Evolutionary conservation across 1,284 basidiomycete genomes (phyloP).

Genomic region (Tylopilus sp.): DNA sequence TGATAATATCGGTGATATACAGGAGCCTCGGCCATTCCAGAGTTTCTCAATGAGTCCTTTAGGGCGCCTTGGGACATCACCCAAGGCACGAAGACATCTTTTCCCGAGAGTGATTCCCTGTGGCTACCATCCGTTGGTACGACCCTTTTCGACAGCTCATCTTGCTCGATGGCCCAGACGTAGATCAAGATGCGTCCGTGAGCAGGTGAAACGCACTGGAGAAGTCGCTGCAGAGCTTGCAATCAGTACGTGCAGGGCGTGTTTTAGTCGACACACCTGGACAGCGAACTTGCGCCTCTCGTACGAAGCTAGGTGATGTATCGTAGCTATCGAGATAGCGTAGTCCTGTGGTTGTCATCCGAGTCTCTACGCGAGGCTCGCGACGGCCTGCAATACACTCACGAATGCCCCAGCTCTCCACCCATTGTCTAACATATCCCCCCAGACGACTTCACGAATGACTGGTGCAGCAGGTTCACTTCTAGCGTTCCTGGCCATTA

Average conservation of each 20-base stretch:
- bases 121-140: constrained; percentile 40
- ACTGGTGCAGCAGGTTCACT: constrained; percentile 22
- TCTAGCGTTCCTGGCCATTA: constrained; percentile 64
- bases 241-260: constrained; percentile 1
- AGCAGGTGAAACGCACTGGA: constrained; percentile 56
- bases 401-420: constrained; percentile 81
- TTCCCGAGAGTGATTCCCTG: constrained; percentile 26
- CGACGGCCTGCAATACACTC: constrained; percentile 33
- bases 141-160: constrained; percentile 68
- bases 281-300: constrained; percentile 69
- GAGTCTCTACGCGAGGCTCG: constrained; percentile 1
- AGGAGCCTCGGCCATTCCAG: constrained; percentile 7
- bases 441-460: constrained; percentile 69
- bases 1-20: constrained; percentile 90
- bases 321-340: constrained; percentile 91
- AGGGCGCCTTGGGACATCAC: constrained; percentile 37
- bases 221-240: constrained; percentile 47
- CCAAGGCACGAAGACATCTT: constrained; percentile 76
- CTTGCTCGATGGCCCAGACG: constrained; percentile 98
- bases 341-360: constrained; percentile 65
- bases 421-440: constrained; percentile 61
- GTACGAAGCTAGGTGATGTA: constrained; percentile 85
- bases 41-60: background rate
- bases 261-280: constrained; percentile 43
- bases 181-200: constrained; percentile 86